phyloP scores from a whole-genome alignment of 306 rosid species.

The Trichosanthes truncata region DNA sequence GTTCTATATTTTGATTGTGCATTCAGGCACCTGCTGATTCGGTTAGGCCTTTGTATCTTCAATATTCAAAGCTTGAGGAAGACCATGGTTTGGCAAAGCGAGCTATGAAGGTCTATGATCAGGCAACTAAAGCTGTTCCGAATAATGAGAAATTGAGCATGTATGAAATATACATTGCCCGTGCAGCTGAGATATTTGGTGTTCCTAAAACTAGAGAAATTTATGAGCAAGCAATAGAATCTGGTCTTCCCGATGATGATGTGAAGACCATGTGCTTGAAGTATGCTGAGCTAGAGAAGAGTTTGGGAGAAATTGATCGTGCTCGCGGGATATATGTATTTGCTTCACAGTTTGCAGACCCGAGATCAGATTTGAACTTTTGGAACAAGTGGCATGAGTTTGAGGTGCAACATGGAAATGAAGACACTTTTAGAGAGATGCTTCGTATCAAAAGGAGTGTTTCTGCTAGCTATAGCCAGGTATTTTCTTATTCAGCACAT shows the following conservation, averaged over 20 bases:
- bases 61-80: conserved; percentile 49
- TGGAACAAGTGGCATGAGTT: conserved; percentile 92
- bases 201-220: conserved; percentile 50
- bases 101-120: conserved; percentile 48
- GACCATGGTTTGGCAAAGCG: conserved; percentile 49
- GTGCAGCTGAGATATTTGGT: conserved; percentile 63
- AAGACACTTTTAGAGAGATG: conserved; percentile 94
- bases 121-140: conserved; percentile 48
- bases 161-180: conserved; percentile 83
- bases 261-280: conserved; percentile 79
- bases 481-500: conserved; percentile 3
- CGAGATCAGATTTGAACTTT: conserved; percentile 70
- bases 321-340: conserved; percentile 55
- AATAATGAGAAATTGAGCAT: conserved; percentile 42
- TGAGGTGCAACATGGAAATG: conserved; percentile 88
- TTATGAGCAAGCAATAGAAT: conserved; percentile 50
- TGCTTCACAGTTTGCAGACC: conserved; percentile 88
- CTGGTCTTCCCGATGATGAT: conserved; percentile 92
- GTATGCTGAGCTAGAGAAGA: conserved; percentile 87
- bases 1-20: conserved; percentile 5
- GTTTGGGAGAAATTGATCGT: conserved; percentile 90
- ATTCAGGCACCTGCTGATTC: conserved; percentile 60
- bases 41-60: conserved; percentile 44
- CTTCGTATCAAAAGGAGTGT: conserved; percentile 90
- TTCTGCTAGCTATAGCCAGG: conserved; percentile 94